phyloP scores from a whole-genome alignment of 352 stramenopile species.

The Peronospora destructor region DNA sequence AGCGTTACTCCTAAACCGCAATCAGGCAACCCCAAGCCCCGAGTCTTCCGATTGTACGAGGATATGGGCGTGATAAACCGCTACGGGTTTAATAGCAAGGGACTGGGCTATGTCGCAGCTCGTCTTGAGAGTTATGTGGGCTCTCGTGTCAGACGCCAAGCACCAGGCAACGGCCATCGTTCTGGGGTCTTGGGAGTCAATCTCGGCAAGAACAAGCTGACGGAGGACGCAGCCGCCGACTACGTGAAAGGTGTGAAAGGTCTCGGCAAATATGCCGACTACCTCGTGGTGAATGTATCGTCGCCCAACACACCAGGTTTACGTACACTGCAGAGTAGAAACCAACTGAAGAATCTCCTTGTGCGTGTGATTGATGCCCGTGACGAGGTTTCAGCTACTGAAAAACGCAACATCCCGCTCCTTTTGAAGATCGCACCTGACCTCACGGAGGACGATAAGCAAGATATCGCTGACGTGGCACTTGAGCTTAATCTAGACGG shows the following conservation, averaged over 20 bases:
- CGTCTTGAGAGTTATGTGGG: conserved; percentile 57
- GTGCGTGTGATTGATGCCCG: conserved; percentile 61
- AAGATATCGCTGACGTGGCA: conserved; percentile 90
- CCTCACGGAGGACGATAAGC: conserved; percentile 90
- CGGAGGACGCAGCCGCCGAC: conserved; percentile 73
- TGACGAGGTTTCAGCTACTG: conserved; percentile 45
- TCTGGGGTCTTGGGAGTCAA: conserved; percentile 92
- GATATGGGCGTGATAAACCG: conserved; percentile 96
- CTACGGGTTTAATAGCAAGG: conserved; percentile 97
- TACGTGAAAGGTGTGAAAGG: conserved; percentile 88
- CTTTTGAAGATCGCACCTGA: conserved; percentile 98
- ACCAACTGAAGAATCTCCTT: conserved; percentile 75
- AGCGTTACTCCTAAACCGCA: conserved; percentile 91
- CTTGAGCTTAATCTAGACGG: conserved; percentile 88
- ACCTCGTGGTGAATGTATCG: conserved; percentile 98
- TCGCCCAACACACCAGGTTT: conserved; percentile 92
- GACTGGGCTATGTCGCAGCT: conserved; percentile 71
- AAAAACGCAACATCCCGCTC: conserved; percentile 79
- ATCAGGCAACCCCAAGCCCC: conserved; percentile 92
- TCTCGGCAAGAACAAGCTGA: conserved; percentile 97
- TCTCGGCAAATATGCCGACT: conserved; percentile 93
- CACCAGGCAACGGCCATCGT: conserved; percentile 30
- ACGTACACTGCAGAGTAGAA: conserved; percentile 71
- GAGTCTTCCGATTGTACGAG: conserved; percentile 93
- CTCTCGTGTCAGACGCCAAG: conserved; percentile 26